A percentile compares a stretch with the other conserved stretches of the same genome.
These are phyloP conservation scores for Tephrocybe sp. DNA, from an alignment of 768 basidiomycete genomes.

Conservation along the genomic window DNA sequence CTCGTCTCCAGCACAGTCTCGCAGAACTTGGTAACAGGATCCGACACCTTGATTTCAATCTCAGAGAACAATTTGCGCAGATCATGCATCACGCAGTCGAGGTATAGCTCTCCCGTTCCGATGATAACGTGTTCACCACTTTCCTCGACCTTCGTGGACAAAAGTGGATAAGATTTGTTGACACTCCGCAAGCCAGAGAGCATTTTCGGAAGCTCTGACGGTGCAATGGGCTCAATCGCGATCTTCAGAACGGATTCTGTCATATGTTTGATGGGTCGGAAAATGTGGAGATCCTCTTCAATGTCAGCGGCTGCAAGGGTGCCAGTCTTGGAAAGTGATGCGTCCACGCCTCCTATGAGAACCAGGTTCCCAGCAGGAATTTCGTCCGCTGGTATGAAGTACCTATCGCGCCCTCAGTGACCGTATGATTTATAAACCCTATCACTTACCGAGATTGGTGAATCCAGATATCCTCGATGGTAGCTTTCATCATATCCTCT, in stretches of 20 bases:
- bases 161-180: conserved; percentile 96
- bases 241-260: conserved; percentile 97
- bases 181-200: conserved; percentile 92
- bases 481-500: conserved; percentile 91
- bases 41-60: conserved; percentile 99
- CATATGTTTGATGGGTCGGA: conserved; percentile 94
- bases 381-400: conserved; percentile 86
- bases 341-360: conserved; percentile 88
- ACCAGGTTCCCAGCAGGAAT: conserved; percentile 91
- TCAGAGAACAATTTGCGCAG: conserved; percentile 89
- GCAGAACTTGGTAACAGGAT: conserved; percentile 97
- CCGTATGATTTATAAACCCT: neutral
- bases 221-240: conserved; percentile 96
- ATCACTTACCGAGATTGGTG: conserved; percentile 78
- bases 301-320: conserved; percentile 74
- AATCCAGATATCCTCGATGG: conserved; percentile 87
- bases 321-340: conserved; percentile 93
- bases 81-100: conserved; percentile 98
- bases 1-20: conserved; percentile 98
- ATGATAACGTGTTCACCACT: conserved; percentile 96
- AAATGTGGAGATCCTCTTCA: conserved; percentile 89
- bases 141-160: conserved; percentile 95
- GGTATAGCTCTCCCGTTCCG: conserved; percentile 94
- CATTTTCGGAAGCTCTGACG: conserved; percentile 99
- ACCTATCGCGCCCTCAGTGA: conserved; percentile 46